phyloP scores from a whole-genome alignment of 2,329 filamentous ascomycete genomes.

The Ascochyta pisi region DNA sequence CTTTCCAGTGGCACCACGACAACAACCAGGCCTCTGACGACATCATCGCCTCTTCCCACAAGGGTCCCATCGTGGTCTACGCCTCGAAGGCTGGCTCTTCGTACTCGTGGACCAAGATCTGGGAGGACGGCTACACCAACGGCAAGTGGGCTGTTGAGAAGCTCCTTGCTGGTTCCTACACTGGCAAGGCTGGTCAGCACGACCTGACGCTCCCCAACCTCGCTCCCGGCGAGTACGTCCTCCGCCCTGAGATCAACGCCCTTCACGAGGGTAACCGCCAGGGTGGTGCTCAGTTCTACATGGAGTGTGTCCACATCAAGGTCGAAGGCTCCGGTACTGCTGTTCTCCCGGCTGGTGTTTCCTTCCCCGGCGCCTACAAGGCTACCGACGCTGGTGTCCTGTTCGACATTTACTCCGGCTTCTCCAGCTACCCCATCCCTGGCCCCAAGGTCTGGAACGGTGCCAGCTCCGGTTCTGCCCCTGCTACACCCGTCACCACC shows the following conservation, averaged over 20 bases:
- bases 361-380: slow-evolving; percentile 54
- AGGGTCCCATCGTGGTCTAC: slow-evolving; percentile 61
- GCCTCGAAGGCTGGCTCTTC: slow-evolving; percentile 54
- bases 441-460: slow-evolving; percentile 47
- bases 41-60: slow-evolving; percentile 60
- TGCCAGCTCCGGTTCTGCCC: slow-evolving; percentile 23
- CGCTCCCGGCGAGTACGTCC: slow-evolving; percentile 51
- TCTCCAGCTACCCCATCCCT: slow-evolving; percentile 44
- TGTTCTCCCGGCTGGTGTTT: slow-evolving; percentile 51
- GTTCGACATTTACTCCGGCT: slow-evolving; percentile 51
- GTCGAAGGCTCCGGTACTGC: slow-evolving; percentile 44
- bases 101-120: slow-evolving; percentile 58
- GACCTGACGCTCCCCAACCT: slow-evolving; percentile 51
- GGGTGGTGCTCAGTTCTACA: slow-evolving; percentile 54
- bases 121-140: slow-evolving; percentile 46
- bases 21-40: slow-evolving; percentile 54
- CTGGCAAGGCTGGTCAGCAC: slow-evolving; percentile 50
- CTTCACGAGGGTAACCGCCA: slow-evolving; percentile 50
- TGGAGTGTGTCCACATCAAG: slow-evolving; percentile 53
- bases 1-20: slow-evolving; percentile 61
- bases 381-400: slow-evolving; percentile 50
- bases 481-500: slow-evolving; percentile 23
- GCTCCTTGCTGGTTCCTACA: slow-evolving; percentile 42
- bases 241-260: slow-evolving; percentile 55
- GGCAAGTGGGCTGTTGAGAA: slow-evolving; percentile 50